phyloP scores from a whole-genome alignment of 192 early-diverging fungal genomes.

The Backusella westeae region DNA sequence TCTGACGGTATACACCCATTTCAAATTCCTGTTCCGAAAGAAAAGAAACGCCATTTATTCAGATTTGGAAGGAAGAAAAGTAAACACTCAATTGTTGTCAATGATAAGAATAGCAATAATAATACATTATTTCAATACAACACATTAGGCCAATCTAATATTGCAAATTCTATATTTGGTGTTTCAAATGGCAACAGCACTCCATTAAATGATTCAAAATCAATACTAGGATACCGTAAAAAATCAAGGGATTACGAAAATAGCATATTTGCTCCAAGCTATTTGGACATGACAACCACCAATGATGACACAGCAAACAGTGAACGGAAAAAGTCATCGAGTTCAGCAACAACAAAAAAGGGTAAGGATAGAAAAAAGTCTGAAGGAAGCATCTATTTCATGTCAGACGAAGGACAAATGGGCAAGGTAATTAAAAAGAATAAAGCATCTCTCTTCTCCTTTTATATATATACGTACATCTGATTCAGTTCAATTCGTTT shows the following conservation, averaged over 20 bases:
- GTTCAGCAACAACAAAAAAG: slow-evolving; percentile 12
- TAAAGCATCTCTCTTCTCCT: not conserved
- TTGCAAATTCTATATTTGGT: not conserved
- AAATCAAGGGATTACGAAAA: slow-evolving; percentile 17
- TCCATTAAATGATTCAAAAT: slow-evolving; percentile 5
- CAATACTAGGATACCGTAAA: not conserved
- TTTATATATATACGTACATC: not conserved
- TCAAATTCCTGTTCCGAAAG: slow-evolving; percentile 17
- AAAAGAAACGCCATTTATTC: slow-evolving; percentile 28
- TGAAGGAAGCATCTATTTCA: slow-evolving; percentile 12
- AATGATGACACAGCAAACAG: not conserved
- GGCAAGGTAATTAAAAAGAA: not conserved
- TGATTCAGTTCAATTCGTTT: not conserved
- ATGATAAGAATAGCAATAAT: not conserved
- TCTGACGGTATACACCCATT: not conserved
- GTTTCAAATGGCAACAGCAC: not conserved
- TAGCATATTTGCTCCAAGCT: not conserved
- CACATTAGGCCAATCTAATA: not conserved
- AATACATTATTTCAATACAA: not conserved
- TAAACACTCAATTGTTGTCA: not conserved
- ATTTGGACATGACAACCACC: not conserved
- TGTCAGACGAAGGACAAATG: slow-evolving; percentile 3
- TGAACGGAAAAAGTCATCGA: not conserved
- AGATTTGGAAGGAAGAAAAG: slow-evolving; percentile 33
- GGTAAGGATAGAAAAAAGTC: slow-evolving; percentile 19